Evolutionary conservation across 1,284 basidiomycete genomes (phyloP), one percentile per base, ranked within the genome.

Genomic region (Ganoderma lucidum): DNA sequence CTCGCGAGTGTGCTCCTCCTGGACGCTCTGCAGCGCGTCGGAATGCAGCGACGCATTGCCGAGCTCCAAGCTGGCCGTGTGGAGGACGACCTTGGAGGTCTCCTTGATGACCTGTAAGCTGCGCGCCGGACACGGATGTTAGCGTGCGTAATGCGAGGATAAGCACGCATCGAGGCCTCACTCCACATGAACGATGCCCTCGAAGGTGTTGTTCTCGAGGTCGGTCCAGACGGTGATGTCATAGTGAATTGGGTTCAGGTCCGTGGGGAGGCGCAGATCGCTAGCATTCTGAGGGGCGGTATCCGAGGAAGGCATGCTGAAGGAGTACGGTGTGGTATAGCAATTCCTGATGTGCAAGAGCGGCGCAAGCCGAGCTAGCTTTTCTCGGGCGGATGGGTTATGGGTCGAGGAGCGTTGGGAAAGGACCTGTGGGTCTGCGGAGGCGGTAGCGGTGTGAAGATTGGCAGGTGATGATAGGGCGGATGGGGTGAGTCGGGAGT

Each of bases 161-260:
- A 44, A 28, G 17, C 10, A 44, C 37, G 17, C 10, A 6, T 10
- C 19, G 1, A 48, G 32, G 39, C 39, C n/a, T 45, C 68, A 90
- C 93, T 86, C 83, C 76, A 96, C 89, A 75, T 90, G 89, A 41
- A 92, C 94, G 68, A 93, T 86, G 55, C 97, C 97, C 51, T 90
- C 85, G 78, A 96, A 98, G 28, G 81, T 86, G 64, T 89, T 84
- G 32, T 86, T 86, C 70, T 93, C 86, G 64, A 98, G 87, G 81
- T 97, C 93, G 3, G 96, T 97, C 79, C 88, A 92, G 81, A 97
- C 84, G 62, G 90, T 92, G 64, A 98, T 81, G 75, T 92, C 93
- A 82, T 98, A 98, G 81, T 97, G 95, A 35, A 82, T 86, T 28
- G 95, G 92, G 74, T 86, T 88, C 69, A 95, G 90, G 75, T 90